These are phyloP conservation scores for Starmerella asiatica DNA, from an alignment of 805 yeast genomes.

Conservation along the genomic window DNA sequence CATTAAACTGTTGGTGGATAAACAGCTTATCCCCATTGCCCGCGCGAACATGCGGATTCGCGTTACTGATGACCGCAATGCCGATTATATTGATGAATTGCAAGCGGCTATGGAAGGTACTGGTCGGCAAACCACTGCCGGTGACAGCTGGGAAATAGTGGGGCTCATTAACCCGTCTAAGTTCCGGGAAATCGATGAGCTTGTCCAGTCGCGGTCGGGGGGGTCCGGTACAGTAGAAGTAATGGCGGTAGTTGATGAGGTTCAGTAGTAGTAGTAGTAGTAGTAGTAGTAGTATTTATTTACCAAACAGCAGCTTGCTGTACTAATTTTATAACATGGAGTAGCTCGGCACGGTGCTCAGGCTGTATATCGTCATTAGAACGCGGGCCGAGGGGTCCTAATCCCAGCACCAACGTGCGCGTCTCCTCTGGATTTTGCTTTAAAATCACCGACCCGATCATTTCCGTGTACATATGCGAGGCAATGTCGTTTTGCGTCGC, in stretches of 20 bases:
- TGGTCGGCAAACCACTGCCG: conserved; percentile 31
- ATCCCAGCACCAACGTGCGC: conserved; percentile 25
- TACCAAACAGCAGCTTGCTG: conserved; percentile 25
- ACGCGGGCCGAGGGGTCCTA: conserved; percentile 23
- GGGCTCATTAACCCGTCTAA: conserved; percentile 78
- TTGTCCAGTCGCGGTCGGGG: conserved; percentile 40
- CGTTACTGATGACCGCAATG: conserved; percentile 34
- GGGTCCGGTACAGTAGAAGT: conserved; percentile 66
- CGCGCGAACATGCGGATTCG: conserved; percentile 87
- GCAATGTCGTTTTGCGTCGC: conserved; percentile 18
- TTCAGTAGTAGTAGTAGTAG: conserved; percentile 57
- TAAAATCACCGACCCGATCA: conserved; percentile 24
- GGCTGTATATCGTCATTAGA: conserved; percentile 14
- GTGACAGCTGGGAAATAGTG: conserved; percentile 39
- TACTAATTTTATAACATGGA: conserved; percentile 23
- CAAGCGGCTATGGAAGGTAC: conserved; percentile 31
- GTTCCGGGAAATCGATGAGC: conserved; percentile 54
- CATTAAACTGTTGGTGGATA: conserved; percentile 57
- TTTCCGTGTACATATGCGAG: conserved; percentile 24
- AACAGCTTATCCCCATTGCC: conserved; percentile 82
- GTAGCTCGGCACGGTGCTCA: conserved; percentile 23
- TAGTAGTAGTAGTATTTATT: conserved; percentile 9
- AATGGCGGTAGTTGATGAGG: conserved; percentile 31
- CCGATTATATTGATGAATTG: conserved; percentile 33
- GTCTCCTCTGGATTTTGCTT: conserved; percentile 25